Conservation (phyloP, 1,139 yeast species). For the Insectozyma bohioensis region DNA sequence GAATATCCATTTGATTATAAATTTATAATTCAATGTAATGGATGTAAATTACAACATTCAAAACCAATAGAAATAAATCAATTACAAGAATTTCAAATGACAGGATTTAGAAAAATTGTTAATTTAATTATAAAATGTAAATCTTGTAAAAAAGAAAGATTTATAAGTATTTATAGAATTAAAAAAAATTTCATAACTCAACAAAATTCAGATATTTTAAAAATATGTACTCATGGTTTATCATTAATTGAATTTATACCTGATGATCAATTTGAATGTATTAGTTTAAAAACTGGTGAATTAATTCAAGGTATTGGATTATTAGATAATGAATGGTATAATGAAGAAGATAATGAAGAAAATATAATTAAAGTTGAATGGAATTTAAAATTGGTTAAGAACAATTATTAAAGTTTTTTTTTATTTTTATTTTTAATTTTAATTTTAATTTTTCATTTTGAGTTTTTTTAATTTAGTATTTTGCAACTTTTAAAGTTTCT, state of each 20-base stretch:
- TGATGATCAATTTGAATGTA: constrained; percentile 63
- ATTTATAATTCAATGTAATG: constrained; percentile 62
- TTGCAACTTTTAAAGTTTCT: too few species aligned
- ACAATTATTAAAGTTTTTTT: not conserved
- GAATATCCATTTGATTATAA: constrained; percentile 68
- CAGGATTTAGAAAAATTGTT: constrained; percentile 74
- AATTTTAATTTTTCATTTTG: too few species aligned
- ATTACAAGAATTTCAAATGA: constrained; percentile 50
- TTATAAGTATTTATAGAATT: constrained; percentile 33
- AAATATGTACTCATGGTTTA: constrained; percentile 77
- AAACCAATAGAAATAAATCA: constrained; percentile 64
- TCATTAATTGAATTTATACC: constrained; percentile 65
- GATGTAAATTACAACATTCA: constrained; percentile 70
- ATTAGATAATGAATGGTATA: constrained; percentile 86
- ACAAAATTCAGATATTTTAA: constrained; percentile 45
- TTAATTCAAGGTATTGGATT: constrained; percentile 61
- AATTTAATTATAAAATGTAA: constrained; percentile 75
- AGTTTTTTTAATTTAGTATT: too few species aligned
- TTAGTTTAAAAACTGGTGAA: constrained; percentile 51
- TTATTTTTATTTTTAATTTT: too few species aligned
- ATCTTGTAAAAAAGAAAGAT: constrained; percentile 47
- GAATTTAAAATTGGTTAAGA: constrained; percentile 18
- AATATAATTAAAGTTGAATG: constrained; percentile 68
- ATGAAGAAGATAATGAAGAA: constrained; percentile 86
- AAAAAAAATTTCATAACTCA: constrained; percentile 22